phyloP scores from a whole-genome alignment of 331 rosid genomes.

The Rosa hybrid region DNA sequence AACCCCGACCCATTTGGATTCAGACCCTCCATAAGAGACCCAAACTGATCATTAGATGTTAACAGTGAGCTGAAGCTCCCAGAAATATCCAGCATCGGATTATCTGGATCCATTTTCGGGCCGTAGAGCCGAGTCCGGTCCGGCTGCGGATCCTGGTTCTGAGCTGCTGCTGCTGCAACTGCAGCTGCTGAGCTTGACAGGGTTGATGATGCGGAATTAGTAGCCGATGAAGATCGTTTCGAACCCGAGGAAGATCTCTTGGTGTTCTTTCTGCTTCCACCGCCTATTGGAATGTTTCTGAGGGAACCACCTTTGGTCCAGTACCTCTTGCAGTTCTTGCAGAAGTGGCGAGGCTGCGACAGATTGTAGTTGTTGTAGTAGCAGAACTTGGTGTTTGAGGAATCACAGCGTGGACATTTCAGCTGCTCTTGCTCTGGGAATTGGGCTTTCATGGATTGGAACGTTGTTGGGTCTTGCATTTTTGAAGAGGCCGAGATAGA shows the following conservation, averaged over 20 bases:
- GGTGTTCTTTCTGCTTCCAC: conserved; percentile 68
- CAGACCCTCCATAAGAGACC: conserved; percentile 56
- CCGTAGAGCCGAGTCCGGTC: conserved; percentile 32
- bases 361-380: conserved; percentile 97
- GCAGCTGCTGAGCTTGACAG: conserved; percentile 22
- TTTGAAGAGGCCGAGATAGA: neutral
- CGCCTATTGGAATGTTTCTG: conserved; percentile 85
- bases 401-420: conserved; percentile 85
- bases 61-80: conserved; percentile 77
- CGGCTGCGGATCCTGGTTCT: conserved; percentile 5
- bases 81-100: conserved; percentile 36
- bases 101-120: conserved; percentile 37
- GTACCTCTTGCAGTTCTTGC: conserved; percentile 85
- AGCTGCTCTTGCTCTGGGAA: conserved; percentile 78
- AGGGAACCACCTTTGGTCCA: conserved; percentile 94
- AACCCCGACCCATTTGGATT: conserved; percentile 52
- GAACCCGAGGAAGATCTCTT: conserved; percentile 47
- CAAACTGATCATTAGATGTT: conserved; percentile 56
- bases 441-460: conserved; percentile 54
- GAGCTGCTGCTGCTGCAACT: conserved; percentile 8
- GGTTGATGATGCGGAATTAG: conserved; percentile 33
- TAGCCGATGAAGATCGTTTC: conserved; percentile 43
- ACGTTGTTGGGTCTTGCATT: conserved; percentile 69
- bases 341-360: conserved; percentile 89
- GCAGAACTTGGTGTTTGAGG: conserved; percentile 83